A percentile compares a stretch with the other conserved stretches of the same genome.
phyloP scores from a whole-genome alignment of 2,329 filamentous ascomycete species.

The Apiospora kogelbergensis region DNA sequence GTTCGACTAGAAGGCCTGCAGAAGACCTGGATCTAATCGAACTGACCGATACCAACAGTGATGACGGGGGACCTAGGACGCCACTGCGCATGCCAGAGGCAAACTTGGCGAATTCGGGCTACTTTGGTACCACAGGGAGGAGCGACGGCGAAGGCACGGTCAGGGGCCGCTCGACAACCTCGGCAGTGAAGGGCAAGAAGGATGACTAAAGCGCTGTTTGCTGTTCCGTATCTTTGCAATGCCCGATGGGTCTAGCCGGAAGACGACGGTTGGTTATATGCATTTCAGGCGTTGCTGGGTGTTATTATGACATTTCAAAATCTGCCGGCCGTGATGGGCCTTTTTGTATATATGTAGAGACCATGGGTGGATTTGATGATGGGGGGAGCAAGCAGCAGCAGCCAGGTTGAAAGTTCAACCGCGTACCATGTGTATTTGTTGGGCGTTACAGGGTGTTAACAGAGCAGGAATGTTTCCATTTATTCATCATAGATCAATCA shows the following conservation, averaged over 20 bases:
- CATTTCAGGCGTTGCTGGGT: slow-evolving; percentile 8
- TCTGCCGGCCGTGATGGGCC: neutral
- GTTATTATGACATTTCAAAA: neutral
- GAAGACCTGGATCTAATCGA: slow-evolving; percentile 68
- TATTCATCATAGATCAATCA: neutral
- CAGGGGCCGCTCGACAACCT: slow-evolving; percentile 36
- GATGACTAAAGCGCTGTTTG: slow-evolving; percentile 33
- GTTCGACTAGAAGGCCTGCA: slow-evolving; percentile 38
- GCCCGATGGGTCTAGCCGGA: neutral
- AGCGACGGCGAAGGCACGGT: slow-evolving; percentile 38
- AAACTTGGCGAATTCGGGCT: slow-evolving; percentile 32
- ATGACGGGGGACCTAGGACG: slow-evolving; percentile 44
- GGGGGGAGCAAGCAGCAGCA: slow-evolving; percentile 1
- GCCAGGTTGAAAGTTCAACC: neutral
- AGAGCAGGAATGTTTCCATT: neutral
- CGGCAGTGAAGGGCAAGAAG: slow-evolving; percentile 43
- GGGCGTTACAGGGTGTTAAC: neutral
- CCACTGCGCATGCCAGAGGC: slow-evolving; percentile 20
- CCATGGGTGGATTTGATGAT: neutral
- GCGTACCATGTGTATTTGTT: neutral
- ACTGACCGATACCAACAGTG: slow-evolving; percentile 61
- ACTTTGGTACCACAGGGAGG: slow-evolving; percentile 37
- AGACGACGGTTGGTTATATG: neutral
- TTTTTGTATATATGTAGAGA: slow-evolving; percentile 3
- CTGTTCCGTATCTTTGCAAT: neutral